These are phyloP conservation scores for Conticribra guillardii DNA, from an alignment of 108 stramenopile genomes.

Conservation along the genomic window DNA sequence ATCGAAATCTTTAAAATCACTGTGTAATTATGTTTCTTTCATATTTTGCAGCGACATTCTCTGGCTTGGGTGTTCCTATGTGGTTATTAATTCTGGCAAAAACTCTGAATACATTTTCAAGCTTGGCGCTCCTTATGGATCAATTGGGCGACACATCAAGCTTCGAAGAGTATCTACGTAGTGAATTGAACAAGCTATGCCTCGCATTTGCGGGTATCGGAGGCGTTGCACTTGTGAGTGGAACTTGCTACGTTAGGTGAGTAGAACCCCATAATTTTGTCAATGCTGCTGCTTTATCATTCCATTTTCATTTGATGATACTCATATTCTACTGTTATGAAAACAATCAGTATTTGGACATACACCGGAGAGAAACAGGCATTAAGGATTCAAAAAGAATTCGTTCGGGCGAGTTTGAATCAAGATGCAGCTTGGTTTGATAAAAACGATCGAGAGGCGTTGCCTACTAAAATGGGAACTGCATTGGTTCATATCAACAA, in stretches of 20 bases:
- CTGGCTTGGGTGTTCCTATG: slow-evolving; percentile 48
- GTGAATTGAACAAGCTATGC: slow-evolving; percentile 36
- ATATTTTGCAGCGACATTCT: slow-evolving; percentile 20
- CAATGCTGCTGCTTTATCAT: too few relatives aligned
- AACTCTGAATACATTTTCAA: slow-evolving; percentile 45
- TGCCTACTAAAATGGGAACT: slow-evolving; percentile 48
- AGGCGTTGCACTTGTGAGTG: slow-evolving; percentile 27
- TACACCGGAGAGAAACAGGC: slow-evolving; percentile 49
- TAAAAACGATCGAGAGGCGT: slow-evolving; percentile 35
- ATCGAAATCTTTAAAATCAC: background rate
- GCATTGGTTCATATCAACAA: slow-evolving; percentile 39
- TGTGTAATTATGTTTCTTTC: background rate
- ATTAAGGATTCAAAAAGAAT: slow-evolving; percentile 41
- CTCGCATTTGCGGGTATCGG: slow-evolving; percentile 41
- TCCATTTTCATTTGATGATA: too few relatives aligned
- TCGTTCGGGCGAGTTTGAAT: slow-evolving; percentile 39
- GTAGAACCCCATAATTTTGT: too few relatives aligned
- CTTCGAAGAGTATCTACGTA: slow-evolving; percentile 12
- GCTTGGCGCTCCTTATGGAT: slow-evolving; percentile 16
- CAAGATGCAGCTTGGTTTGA: slow-evolving; percentile 55
- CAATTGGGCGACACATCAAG: slow-evolving; percentile 4
- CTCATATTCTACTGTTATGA: too few relatives aligned
- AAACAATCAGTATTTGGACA: slow-evolving; percentile 51
- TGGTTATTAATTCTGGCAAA: slow-evolving; percentile 52
- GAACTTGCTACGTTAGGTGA: slow-evolving; percentile 41